A percentile compares a stretch with the other conserved stretches of the same genome.
Conservation (phyloP, 192 early-diverging fungal genomes). For the Glomus cerebriforme region DNA sequence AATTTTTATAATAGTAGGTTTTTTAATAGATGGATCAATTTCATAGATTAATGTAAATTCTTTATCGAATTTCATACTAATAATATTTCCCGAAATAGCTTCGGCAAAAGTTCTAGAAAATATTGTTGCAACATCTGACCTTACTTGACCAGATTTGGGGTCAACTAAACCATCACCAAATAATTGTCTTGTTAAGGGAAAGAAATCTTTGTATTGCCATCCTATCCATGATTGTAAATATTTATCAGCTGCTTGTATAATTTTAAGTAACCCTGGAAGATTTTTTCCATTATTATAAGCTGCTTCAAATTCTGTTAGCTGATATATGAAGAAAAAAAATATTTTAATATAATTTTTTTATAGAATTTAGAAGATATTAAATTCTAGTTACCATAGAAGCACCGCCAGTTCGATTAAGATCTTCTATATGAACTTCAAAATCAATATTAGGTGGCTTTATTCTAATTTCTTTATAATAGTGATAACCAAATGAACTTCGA, state of each 20-base stretch:
- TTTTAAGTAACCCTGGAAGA: slow-evolving; percentile 38
- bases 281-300: slow-evolving; percentile 42
- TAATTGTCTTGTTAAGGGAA: not conserved
- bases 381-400: not conserved
- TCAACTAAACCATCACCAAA: not conserved
- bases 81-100: not conserved
- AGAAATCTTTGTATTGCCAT: slow-evolving; percentile 58
- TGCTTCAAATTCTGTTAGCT: slow-evolving; percentile 59
- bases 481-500: slow-evolving; percentile 45
- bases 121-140: not conserved
- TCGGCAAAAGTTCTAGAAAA: not conserved
- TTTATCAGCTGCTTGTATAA: slow-evolving; percentile 45
- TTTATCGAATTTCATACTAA: not conserved
- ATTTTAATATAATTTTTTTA: too few species aligned
- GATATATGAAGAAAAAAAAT: slow-evolving; percentile 22
- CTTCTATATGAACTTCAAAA: slow-evolving; percentile 44
- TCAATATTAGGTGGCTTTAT: slow-evolving; percentile 40
- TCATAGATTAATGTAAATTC: not conserved
- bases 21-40: not conserved
- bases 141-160: not conserved
- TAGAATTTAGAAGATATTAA: not conserved
- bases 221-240: slow-evolving; percentile 58
- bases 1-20: not conserved
- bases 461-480: slow-evolving; percentile 57
- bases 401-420: slow-evolving; percentile 38